These are phyloP conservation scores for Eucalyptus virginea DNA, from an alignment of 345 rosid species.

Conservation along the genomic window DNA sequence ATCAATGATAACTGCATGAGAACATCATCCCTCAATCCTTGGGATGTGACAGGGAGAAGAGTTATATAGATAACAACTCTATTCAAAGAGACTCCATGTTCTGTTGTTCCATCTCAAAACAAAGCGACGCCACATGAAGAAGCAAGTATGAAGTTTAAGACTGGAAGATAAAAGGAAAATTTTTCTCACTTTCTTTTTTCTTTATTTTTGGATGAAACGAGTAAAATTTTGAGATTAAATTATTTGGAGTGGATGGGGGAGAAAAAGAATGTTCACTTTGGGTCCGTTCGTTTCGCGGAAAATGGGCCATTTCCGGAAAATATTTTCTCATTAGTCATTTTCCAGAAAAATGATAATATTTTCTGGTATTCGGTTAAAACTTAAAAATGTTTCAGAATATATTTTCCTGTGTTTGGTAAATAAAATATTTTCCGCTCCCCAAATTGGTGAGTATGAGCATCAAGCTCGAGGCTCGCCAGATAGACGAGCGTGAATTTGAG, in stretches of 20 bases:
- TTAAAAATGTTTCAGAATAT: too few relatives aligned
- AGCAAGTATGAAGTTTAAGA: not conserved
- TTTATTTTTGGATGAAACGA: not conserved
- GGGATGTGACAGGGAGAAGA: not conserved
- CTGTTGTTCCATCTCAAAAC: not conserved
- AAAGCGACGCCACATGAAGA: fast-evolving
- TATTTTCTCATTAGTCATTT: too few relatives aligned
- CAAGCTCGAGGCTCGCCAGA: too few relatives aligned
- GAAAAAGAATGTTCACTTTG: not conserved
- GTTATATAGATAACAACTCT: fast-evolving
- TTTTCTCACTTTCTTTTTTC: not conserved
- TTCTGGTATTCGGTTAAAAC: too few relatives aligned
- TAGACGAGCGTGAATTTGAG: too few relatives aligned
- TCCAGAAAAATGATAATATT: too few relatives aligned
- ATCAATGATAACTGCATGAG: not conserved
- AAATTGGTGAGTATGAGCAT: too few relatives aligned
- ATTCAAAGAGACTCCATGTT: not conserved
- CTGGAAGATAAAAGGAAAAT: not conserved
- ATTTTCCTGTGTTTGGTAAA: too few relatives aligned
- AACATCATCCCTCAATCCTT: not conserved
- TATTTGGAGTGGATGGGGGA: not conserved
- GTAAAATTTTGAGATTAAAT: not conserved
- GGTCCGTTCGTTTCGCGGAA: too few relatives aligned
- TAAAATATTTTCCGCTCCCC: too few relatives aligned
- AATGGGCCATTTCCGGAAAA: too few relatives aligned